Base-by-base conservation (phyloP, 202 grass and related monocot genomes). In the Setaria italica region DNA sequence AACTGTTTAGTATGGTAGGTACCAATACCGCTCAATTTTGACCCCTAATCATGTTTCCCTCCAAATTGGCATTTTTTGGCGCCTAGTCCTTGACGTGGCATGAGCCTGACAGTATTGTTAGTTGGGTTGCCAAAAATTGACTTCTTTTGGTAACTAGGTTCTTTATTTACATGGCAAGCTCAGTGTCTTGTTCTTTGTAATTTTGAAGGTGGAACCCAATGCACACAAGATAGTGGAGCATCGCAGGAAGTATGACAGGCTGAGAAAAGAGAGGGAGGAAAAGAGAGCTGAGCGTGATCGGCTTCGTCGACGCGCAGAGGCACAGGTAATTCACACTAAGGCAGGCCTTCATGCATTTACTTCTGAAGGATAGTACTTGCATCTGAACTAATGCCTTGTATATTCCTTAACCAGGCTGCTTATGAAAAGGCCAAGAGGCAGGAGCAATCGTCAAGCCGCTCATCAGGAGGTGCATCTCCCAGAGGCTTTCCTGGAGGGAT, bases 201-300 rank as follows among this genome's bases (percentile, higher is more conserved):
- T 67, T 16, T 71, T 97, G 67, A 70, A 97, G 95, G 92, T 97
- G 56, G 91, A 97, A 83, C 95, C 95, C 74, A 98, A 98, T 93
- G 93, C 85, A 47, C 95, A 95, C 74, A 98, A 95, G 76, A 95
- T 98, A 80, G 46, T 95, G 78, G 95, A 97, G 71, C 92, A 97
- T 72, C 87, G 74, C 66, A 93, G 87, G 70, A 95, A 98, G 81
- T 98, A 98, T 82, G 95, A 98, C 4, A 86, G 91, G 42, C 83
- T 94, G 74, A 85, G 69, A 7, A 98, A 98, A 87, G 95, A 95
- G 75, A 89, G 81, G 74, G 95, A 90, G 51, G 91, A 98, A 75
- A 93, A 93, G 88, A 98, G 83, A 92, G 77, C 83, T 46, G 87
- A 93, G 83, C 92, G 85, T 85, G 91, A 98, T 77, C 86, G 81